phyloP scores from a whole-genome alignment of 2,329 filamentous ascomycete species.

The Emmonsiellopsis sp. region DNA sequence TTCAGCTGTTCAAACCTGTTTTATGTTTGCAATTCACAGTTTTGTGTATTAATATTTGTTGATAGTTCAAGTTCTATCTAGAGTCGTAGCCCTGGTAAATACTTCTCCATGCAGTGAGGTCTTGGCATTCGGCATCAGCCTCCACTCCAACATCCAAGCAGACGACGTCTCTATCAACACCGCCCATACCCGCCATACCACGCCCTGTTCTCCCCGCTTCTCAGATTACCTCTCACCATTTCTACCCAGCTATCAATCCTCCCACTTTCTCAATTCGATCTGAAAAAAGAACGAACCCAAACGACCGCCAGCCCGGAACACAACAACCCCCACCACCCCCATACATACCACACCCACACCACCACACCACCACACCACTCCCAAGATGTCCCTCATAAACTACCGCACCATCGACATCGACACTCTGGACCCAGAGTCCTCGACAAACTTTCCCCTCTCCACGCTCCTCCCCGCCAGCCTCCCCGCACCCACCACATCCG shows the following conservation, averaged over 20 bases:
- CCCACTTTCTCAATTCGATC: background rate
- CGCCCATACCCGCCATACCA: too few species aligned
- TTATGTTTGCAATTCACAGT: too few species aligned
- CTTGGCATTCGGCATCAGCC: too few species aligned
- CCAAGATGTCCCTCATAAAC: constrained; percentile 43
- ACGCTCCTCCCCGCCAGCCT: constrained; percentile 68
- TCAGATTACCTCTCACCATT: too few species aligned
- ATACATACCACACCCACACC: background rate
- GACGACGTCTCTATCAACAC: too few species aligned
- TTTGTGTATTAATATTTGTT: too few species aligned
- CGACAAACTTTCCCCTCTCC: constrained; percentile 80
- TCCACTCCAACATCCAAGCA: too few species aligned
- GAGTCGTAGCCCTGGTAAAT: too few species aligned
- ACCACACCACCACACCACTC: constrained; percentile 5
- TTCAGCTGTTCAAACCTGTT: too few species aligned
- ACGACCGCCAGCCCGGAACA: background rate
- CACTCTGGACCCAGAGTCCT: constrained; percentile 78
- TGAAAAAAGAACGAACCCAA: background rate
- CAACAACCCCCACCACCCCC: background rate
- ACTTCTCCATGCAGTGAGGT: too few species aligned
- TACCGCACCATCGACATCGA: constrained; percentile 92
- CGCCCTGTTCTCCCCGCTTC: too few species aligned
- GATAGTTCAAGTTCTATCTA: too few species aligned
- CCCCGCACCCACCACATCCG: constrained; percentile 59
- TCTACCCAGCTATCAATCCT: background rate